phyloP scores from a whole-genome alignment of 2,329 filamentous ascomycete species.

The Waltergamsia citrina region DNA sequence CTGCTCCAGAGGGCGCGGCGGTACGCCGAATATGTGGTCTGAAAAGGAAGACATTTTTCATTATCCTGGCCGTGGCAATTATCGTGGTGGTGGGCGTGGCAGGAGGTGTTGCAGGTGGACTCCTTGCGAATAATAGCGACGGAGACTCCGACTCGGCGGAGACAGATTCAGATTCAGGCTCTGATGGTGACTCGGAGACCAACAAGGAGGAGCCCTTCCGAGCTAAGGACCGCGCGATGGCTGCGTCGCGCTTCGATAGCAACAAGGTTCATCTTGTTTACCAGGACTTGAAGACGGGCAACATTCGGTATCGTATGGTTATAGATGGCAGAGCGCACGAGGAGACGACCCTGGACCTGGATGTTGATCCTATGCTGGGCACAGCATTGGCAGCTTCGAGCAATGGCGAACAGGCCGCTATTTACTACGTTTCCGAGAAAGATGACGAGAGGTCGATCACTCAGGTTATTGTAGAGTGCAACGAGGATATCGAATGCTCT shows the following conservation, averaged over 20 bases:
- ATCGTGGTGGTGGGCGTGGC: slow-evolving; percentile 8
- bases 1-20: too few species aligned
- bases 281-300: slow-evolving; percentile 10
- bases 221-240: slow-evolving; percentile 2
- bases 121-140: slow-evolving; percentile 5
- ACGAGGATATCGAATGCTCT: slow-evolving; percentile 7
- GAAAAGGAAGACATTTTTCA: slow-evolving; percentile 9
- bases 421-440: slow-evolving; percentile 10
- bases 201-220: not conserved
- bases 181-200: slow-evolving; percentile 9
- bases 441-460: slow-evolving; percentile 8
- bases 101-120: slow-evolving; percentile 9
- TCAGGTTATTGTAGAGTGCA: slow-evolving; percentile 8
- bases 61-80: slow-evolving; percentile 6
- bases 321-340: slow-evolving; percentile 5
- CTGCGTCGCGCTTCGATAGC: slow-evolving; percentile 6
- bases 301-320: slow-evolving; percentile 9
- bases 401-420: slow-evolving; percentile 5
- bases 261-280: slow-evolving; percentile 11
- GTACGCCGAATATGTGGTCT: slow-evolving; percentile 9
- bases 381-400: slow-evolving; percentile 9
- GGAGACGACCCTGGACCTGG: slow-evolving; percentile 7
- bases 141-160: not conserved
- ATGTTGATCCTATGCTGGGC: slow-evolving; percentile 10
- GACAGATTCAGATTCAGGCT: slow-evolving; percentile 6